Base-by-base conservation (phyloP, 352 stramenopile species). In the Pythium phragmitis region DNA sequence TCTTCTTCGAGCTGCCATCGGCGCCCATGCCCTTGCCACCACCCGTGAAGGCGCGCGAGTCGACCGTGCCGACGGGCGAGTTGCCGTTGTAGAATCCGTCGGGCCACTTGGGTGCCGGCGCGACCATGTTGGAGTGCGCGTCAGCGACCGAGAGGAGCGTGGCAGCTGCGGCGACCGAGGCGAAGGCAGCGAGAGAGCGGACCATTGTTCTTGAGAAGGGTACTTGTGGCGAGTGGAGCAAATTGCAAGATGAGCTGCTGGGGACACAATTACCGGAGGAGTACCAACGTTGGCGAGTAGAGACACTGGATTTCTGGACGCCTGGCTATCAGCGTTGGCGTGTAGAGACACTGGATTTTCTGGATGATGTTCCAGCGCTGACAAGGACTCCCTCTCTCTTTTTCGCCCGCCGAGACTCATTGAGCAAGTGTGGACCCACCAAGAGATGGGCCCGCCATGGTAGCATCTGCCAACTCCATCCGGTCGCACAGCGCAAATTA, bases 101-200 rank as follows among this genome's bases (percentile, higher is more conserved):
- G 1, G 65, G 57, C 43, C 54, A 71, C 14, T 33, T 21, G 4
- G 41, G 43, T 26, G 30, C 46, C 14, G 65, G 65, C 14, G 17
- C 36, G 16, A 61, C 7, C 65, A 72, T 72, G 53, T 65, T 60
- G 17, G 59, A 64, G 59, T 72, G 65, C 14, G 65, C 65, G 23
- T 57, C 42, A 9, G 65, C 37, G 26, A 62, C 59, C 50, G 48
- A 53, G 50, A 64, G 34, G 4, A 64, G 34, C n/a, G 57, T 47
- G 16, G 65, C 54, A 43, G 59, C 54, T 4, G 26, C n/a, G n/a
- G 56, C 56, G 42, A 65, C 47, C 36, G 58, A 47, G 21, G 65
- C 59, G 47, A 68, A 28, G 21, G 63, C 23, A 43, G 60, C 23
- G 17, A 62, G 57, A 12, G 41, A 57, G 50, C 42, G 43, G 50